Conservation (phyloP, 2,329 filamentous ascomycete genomes). For the Trichophyton simii region DNA sequence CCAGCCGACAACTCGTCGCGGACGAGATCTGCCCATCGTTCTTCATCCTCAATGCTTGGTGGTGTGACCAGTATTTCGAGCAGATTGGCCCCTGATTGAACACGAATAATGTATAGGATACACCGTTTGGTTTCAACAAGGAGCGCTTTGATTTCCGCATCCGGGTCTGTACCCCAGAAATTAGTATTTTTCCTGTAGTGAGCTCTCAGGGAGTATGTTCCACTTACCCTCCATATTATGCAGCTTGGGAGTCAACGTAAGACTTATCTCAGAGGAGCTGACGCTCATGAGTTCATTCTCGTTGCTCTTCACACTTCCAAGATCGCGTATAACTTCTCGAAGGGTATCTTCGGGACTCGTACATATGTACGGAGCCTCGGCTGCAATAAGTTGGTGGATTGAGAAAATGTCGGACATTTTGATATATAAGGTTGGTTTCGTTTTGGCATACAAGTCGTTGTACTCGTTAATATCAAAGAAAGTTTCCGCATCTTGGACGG, state of each 20-base stretch:
- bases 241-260: conserved; percentile 80
- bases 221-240: conserved; percentile 61
- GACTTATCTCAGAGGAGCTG: conserved; percentile 75
- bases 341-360: conserved; percentile 73
- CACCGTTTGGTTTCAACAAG: conserved; percentile 99
- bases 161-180: conserved; percentile 51
- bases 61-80: conserved; percentile 91
- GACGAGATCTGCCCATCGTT: conserved; percentile 71
- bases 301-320: conserved; percentile 92
- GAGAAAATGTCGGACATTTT: conserved; percentile 97
- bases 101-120: conserved; percentile 91
- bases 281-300: conserved; percentile 85
- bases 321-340: conserved; percentile 80
- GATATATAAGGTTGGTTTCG: conserved; percentile 96
- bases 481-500: conserved; percentile 71
- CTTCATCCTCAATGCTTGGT: conserved; percentile 73
- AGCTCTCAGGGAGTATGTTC: background rate
- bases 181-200: background rate
- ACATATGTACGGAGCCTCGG: conserved; percentile 66
- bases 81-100: conserved; percentile 84
- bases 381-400: conserved; percentile 76
- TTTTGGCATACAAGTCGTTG: conserved; percentile 92
- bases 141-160: conserved; percentile 78
- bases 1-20: conserved; percentile 65
- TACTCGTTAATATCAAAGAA: conserved; percentile 98